Evolutionary conservation across 495 filamentous ascomycete species (phyloP), one percentile per base, ranked within the genome.

Genomic region (Hyphodiscus hymeniophilus): DNA sequence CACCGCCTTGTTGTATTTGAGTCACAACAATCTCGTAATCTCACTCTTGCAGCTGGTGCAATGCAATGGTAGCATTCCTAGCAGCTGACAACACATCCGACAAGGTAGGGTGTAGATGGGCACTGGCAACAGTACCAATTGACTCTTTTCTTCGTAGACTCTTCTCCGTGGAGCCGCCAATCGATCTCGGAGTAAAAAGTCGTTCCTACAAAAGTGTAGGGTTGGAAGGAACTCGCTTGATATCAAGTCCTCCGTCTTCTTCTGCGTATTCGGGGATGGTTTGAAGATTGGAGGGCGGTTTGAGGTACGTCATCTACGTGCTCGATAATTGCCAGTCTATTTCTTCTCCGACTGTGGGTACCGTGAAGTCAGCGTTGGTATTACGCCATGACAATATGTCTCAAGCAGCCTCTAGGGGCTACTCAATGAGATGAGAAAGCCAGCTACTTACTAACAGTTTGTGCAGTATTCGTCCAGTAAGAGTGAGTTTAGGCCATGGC

Each of bases 381-480:
- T n/a, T n/a, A n/a, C n/a, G n/a, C n/a, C n/a, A n/a, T n/a, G n/a
- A n/a, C n/a, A n/a, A n/a, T n/a, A n/a, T n/a, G n/a, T n/a, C n/a
- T n/a, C n/a, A n/a, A n/a, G n/a, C n/a, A n/a, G n/a, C n/a, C n/a
- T n/a, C n/a, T n/a, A n/a, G n/a, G n/a, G n/a, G n/a, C n/a, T n/a
- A n/a, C n/a, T n/a, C n/a, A n/a, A n/a, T n/a, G n/a, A n/a, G n/a
- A n/a, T n/a, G n/a, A n/a, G n/a, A n/a, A n/a, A n/a, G n/a, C n/a
- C n/a, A n/a, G n/a, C n/a, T n/a, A n/a, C n/a, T n/a, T n/a, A n/a
- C n/a, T 47, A 17, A 24, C 44, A 47, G 10, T 18, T 15, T 11
- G 18, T 47, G 18, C 44, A 47, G 15, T 36, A 47, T 24, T 47
- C 44, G 16, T 47, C 44, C 32, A 47, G 17, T 20, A 38, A 2